These are phyloP conservation scores for Venturia aucupariae DNA, from an alignment of 2,329 filamentous ascomycete genomes.

Conservation along the genomic window DNA sequence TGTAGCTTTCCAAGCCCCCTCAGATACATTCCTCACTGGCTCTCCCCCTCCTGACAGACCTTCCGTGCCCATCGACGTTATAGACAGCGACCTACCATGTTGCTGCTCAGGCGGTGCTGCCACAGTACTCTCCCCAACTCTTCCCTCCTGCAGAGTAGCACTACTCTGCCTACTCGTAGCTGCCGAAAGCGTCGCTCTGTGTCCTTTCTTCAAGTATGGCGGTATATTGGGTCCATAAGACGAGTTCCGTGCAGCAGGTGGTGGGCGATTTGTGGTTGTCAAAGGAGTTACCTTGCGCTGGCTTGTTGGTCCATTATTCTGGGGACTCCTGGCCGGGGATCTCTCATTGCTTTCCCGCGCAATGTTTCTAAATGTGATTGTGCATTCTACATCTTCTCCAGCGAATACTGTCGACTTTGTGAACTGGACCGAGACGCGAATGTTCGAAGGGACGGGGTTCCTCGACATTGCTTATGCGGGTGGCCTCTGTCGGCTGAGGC, in stretches of 20 bases:
- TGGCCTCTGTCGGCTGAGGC: neutral
- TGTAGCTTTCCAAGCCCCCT: conserved; percentile 15
- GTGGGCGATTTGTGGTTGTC: neutral
- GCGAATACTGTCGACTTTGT: conserved; percentile 91
- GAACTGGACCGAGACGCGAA: conserved; percentile 94
- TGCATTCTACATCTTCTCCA: conserved; percentile 90
- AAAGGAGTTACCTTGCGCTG: conserved; percentile 5
- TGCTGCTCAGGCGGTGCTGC: conserved; percentile 20
- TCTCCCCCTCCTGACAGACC: conserved; percentile 14
- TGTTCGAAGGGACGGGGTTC: conserved; percentile 42
- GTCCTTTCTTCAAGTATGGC: conserved; percentile 4
- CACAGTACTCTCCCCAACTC: neutral
- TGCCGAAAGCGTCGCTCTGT: neutral
- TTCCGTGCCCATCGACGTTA: conserved; percentile 40
- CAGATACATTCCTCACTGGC: neutral
- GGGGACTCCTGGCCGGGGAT: conserved; percentile 1
- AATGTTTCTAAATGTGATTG: conserved; percentile 91
- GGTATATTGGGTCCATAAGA: conserved; percentile 12
- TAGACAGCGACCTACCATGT: conserved; percentile 40
- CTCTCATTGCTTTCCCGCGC: conserved; percentile 35
- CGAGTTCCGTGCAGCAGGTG: neutral
- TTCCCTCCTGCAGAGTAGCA: conserved; percentile 16
- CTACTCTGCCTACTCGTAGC: neutral
- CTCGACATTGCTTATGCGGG: neutral
- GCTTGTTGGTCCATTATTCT: conserved; percentile 2